These are phyloP conservation scores for Citrus unshiu DNA, from an alignment of 345 rosid genomes.

Conservation along the genomic window DNA sequence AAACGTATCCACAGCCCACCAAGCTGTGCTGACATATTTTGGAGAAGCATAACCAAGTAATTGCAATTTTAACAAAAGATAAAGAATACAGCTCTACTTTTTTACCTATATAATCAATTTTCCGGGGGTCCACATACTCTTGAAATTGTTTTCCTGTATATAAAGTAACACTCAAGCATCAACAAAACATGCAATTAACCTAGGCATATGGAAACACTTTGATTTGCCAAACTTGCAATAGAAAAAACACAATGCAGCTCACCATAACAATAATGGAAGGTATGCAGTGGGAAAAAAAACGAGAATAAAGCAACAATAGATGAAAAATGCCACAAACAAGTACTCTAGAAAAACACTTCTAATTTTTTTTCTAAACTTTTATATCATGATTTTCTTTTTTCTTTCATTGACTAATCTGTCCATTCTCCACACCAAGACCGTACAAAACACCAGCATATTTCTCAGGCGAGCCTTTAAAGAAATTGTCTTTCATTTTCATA, in stretches of 20 bases:
- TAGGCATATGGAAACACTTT: neutral
- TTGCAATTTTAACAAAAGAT: neutral
- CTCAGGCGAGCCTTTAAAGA: conserved; percentile 56
- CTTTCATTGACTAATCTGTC: conserved; percentile 37
- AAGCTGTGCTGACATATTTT: neutral
- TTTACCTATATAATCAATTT: too few species aligned
- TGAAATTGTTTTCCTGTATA: neutral
- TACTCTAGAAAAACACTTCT: conserved; percentile 6
- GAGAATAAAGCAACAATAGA: neutral
- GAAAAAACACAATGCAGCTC: neutral
- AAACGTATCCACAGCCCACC: neutral
- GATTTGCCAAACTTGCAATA: neutral
- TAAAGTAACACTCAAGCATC: neutral
- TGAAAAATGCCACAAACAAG: neutral
- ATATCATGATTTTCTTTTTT: conserved; percentile 9
- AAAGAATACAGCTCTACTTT: neutral
- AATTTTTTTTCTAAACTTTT: conserved; percentile 4
- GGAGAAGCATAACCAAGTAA: neutral
- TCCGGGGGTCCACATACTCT: neutral
- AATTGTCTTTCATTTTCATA: conserved; percentile 62
- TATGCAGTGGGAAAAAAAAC: neutral
- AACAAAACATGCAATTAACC: neutral
- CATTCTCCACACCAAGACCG: conserved; percentile 71
- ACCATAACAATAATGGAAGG: neutral
- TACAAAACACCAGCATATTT: conserved; percentile 72